These are phyloP conservation scores for Candida vartiovaarae DNA, from an alignment of 805 yeast genomes.

Conservation along the genomic window DNA sequence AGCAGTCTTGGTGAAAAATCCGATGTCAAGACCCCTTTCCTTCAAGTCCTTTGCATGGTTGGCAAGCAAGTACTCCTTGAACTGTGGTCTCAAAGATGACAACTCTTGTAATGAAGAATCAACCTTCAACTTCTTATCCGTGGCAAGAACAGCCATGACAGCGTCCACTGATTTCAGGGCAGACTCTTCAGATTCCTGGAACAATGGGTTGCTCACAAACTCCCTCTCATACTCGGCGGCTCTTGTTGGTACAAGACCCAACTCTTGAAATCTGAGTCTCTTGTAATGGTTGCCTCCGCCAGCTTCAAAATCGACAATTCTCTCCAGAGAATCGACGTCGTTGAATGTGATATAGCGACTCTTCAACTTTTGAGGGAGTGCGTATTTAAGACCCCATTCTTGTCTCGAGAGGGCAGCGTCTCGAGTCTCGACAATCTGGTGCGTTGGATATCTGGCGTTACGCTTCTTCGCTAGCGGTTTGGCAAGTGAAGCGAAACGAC, in stretches of 20 bases:
- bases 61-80: conserved; percentile 46
- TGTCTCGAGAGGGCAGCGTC: conserved; percentile 56
- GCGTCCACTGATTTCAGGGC: conserved; percentile 20
- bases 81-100: conserved; percentile 42
- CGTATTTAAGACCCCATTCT: conserved; percentile 70
- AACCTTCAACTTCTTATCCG: conserved; percentile 4
- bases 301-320: conserved; percentile 66
- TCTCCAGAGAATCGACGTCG: conserved; percentile 59
- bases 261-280: conserved; percentile 60
- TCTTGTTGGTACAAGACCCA: conserved; percentile 37
- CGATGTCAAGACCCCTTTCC: conserved; percentile 23
- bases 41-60: conserved; percentile 38
- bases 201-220: conserved; percentile 28
- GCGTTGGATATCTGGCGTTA: conserved; percentile 43
- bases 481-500: conserved; percentile 30
- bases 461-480: conserved; percentile 15
- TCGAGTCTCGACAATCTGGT: conserved; percentile 66
- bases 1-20: conserved; percentile 24
- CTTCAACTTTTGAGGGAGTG: conserved; percentile 57
- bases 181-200: conserved; percentile 12
- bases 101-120: conserved; percentile 16
- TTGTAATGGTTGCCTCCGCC: conserved; percentile 53
- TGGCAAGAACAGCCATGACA: conserved; percentile 1
- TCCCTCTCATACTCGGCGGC: conserved; percentile 8
- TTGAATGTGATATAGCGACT: conserved; percentile 55